Base-by-base conservation (phyloP, 495 filamentous ascomycete genomes). In the Daldinia vernicosa region DNA sequence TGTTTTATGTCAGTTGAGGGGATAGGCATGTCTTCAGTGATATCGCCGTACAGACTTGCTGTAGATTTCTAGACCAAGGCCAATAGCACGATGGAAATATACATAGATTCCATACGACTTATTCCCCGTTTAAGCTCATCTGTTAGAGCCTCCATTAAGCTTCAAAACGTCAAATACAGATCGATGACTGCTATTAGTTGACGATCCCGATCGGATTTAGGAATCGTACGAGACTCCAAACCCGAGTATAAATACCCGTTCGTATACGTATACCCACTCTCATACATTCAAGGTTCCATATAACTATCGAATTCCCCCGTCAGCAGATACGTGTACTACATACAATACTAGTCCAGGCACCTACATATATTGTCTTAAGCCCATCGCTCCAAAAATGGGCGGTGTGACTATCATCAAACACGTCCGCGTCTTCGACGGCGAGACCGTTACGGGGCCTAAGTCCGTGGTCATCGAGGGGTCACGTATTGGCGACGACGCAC, bases 391-490 rank as follows among this genome's bases (percentile, higher is more conserved):
- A 65, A 30, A 30, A 6, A 72, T 72, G 70, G 24, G 64, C 54
- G 32, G 19, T 22, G 28, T 66, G 12, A 69, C 66, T 0, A 60
- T 66, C 35, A 69, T 69, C 66, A 73, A 66, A 15, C 60, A 73
- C 28, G 70, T 65, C 57, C 70, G 66, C 39, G 56, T 73, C 30
- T 73, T 73, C 35, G 66, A 73, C 39, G 66, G 70, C 56, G 60
- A 66, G 17, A n/a, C 22, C 6, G 22, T 73, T 9, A 39, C 22
- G 15, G 56, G 61, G 1, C 71, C 71, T 12, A 70, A 50, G 37
- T 67, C 62, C 4, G 71, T 58, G 2, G 63, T 70, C 8, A 67
- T 74, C 61, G 43, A 70, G 17, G 71, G 66, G 11, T 70, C 66
- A 54, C 35, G 11, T 45, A 70, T 67, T 22, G 66, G 66, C 59